Conservation (phyloP, 1,139 yeast genomes). For the Blastobotrys serpentis region DNA sequence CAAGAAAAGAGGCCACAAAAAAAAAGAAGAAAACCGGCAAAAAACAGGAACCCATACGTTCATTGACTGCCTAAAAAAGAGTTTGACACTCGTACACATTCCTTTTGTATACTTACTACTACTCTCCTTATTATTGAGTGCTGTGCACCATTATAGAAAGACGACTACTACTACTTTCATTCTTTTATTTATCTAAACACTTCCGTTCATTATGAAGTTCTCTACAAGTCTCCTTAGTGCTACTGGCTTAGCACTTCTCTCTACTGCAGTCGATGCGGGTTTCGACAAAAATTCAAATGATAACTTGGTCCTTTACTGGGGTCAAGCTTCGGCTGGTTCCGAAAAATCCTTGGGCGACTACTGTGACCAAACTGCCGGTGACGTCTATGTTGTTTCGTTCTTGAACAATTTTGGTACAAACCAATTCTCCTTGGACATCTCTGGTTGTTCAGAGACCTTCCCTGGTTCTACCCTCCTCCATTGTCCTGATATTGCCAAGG, state of each 20-base stretch:
- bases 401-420: constrained; percentile 50
- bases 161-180: not conserved
- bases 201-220: constrained; percentile 2
- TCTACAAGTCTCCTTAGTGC: constrained; percentile 16
- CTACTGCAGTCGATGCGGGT: constrained; percentile 19
- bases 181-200: constrained; percentile 1
- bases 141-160: constrained; percentile 5
- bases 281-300: constrained; percentile 20
- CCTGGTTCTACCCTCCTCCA: constrained; percentile 35
- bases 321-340: constrained; percentile 69
- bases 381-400: constrained; percentile 72
- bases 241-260: constrained; percentile 17
- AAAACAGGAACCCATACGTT: not conserved
- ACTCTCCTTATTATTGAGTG: not conserved
- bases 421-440: constrained; percentile 55
- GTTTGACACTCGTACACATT: not conserved
- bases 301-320: constrained; percentile 82
- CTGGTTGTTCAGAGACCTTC: constrained; percentile 57
- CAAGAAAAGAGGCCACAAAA: not conserved
- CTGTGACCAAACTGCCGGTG: constrained; percentile 69
- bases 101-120: not conserved
- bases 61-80: not conserved
- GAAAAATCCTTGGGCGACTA: constrained; percentile 64
- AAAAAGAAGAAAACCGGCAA: not conserved
- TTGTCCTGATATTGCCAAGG: constrained; percentile 49